These are phyloP conservation scores for Takakia lepidozioides DNA, from an alignment of 225 moss, liverwort and hornwort genomes.

Conservation along the genomic window DNA sequence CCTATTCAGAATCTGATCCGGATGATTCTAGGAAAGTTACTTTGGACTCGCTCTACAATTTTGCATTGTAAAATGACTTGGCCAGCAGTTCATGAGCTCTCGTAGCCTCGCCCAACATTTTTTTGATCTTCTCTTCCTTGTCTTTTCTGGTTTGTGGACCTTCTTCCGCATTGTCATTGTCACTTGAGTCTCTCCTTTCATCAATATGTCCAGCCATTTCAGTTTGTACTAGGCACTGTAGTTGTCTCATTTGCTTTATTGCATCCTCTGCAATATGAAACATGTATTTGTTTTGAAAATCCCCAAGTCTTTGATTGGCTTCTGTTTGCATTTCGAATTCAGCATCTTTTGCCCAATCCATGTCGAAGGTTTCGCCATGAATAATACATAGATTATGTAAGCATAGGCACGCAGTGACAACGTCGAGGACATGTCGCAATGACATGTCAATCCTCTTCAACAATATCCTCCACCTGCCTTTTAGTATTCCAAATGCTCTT, in stretches of 20 bases:
- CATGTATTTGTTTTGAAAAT: conserved; percentile 2
- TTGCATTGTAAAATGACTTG: background rate
- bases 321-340: background rate
- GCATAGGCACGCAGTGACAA: background rate
- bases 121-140: background rate
- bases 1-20: background rate
- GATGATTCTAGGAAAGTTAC: background rate
- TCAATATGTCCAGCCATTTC: background rate
- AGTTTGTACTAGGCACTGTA: background rate
- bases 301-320: background rate
- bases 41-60: background rate
- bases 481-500: conserved; percentile 2
- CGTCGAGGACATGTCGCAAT: background rate
- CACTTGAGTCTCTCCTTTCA: background rate
- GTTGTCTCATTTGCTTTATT: background rate
- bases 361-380: background rate
- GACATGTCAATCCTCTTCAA: background rate
- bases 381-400: background rate
- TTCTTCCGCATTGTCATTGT: background rate
- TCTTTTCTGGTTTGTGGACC: background rate
- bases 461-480: too few species aligned
- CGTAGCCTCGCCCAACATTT: background rate
- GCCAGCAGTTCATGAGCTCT: background rate
- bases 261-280: background rate
- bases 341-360: background rate